Evolutionary conservation across 2,329 filamentous ascomycete species (phyloP).

Genomic region (Colletotrichum salicis): DNA sequence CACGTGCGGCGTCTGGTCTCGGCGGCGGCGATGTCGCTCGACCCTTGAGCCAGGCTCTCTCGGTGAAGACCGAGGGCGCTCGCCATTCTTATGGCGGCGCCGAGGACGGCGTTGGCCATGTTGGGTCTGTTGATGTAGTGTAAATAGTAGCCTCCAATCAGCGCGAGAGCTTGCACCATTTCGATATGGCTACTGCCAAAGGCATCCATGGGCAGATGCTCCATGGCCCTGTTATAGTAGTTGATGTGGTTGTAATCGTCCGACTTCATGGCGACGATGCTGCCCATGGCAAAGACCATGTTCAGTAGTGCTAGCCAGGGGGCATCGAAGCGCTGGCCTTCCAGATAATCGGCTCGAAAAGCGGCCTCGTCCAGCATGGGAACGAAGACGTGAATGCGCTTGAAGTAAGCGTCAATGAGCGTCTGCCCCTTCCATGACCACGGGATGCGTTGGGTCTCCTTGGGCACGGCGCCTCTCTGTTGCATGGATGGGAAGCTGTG

Average conservation of each 20-base stretch:
- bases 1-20: slow-evolving; percentile 76
- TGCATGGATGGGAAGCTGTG: slow-evolving; percentile 57
- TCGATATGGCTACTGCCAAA: slow-evolving; percentile 74
- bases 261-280: slow-evolving; percentile 72
- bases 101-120: slow-evolving; percentile 78
- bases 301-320: slow-evolving; percentile 80
- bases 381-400: slow-evolving; percentile 76
- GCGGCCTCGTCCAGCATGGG: slow-evolving; percentile 79
- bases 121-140: slow-evolving; percentile 83
- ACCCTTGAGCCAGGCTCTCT: slow-evolving; percentile 60
- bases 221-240: slow-evolving; percentile 76
- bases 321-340: slow-evolving; percentile 68
- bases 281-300: slow-evolving; percentile 81
- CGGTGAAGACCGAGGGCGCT: slow-evolving; percentile 77
- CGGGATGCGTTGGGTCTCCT: slow-evolving; percentile 61
- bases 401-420: slow-evolving; percentile 80
- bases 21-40: slow-evolving; percentile 61
- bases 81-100: slow-evolving; percentile 79
- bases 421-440: slow-evolving; percentile 74
- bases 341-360: slow-evolving; percentile 70
- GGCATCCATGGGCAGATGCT: slow-evolving; percentile 73
- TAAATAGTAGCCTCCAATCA: slow-evolving; percentile 80
- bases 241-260: slow-evolving; percentile 75
- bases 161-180: slow-evolving; percentile 75
- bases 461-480: slow-evolving; percentile 54